phyloP scores from a whole-genome alignment of 2,329 filamentous ascomycete species.

The Cladosporium colombiae region DNA sequence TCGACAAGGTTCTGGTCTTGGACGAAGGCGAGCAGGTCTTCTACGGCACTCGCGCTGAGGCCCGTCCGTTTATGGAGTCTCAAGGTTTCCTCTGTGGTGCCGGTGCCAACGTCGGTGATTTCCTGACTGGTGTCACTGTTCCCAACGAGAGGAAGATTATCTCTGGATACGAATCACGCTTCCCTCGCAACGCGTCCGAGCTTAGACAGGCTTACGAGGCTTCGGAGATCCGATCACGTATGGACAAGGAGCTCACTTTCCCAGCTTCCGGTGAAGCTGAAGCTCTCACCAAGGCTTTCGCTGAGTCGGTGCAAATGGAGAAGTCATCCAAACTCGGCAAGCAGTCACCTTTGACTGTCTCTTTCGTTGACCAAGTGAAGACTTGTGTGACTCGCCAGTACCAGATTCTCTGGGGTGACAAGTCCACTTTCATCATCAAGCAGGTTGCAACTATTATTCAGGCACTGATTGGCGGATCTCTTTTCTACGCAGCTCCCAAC shows the following conservation, averaged over 20 bases:
- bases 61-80: slow-evolving; percentile 64
- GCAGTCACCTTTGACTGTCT: slow-evolving; percentile 58
- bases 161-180: slow-evolving; percentile 45
- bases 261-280: slow-evolving; percentile 53
- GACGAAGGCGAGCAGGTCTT: slow-evolving; percentile 67
- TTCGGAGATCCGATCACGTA: slow-evolving; percentile 51
- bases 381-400: slow-evolving; percentile 62
- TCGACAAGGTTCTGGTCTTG: slow-evolving; percentile 70
- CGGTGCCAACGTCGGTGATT: slow-evolving; percentile 66
- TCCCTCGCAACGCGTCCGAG: slow-evolving; percentile 47
- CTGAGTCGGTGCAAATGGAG: slow-evolving; percentile 53
- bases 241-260: slow-evolving; percentile 60
- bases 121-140: slow-evolving; percentile 65
- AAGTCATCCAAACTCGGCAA: slow-evolving; percentile 56
- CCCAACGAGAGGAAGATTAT: slow-evolving; percentile 50
- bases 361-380: slow-evolving; percentile 57
- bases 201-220: slow-evolving; percentile 55
- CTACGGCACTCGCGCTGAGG: slow-evolving; percentile 62
- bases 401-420: slow-evolving; percentile 66
- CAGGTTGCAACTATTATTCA: slow-evolving; percentile 60
- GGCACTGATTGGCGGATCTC: slow-evolving; percentile 63
- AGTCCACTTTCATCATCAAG: slow-evolving; percentile 63
- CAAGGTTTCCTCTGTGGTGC: slow-evolving; percentile 64
- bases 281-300: slow-evolving; percentile 56
- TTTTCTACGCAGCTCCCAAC: slow-evolving; percentile 65